phyloP scores from a whole-genome alignment of 1,284 basidiomycete genomes.

The Pseudozyma tsukubaensis region DNA sequence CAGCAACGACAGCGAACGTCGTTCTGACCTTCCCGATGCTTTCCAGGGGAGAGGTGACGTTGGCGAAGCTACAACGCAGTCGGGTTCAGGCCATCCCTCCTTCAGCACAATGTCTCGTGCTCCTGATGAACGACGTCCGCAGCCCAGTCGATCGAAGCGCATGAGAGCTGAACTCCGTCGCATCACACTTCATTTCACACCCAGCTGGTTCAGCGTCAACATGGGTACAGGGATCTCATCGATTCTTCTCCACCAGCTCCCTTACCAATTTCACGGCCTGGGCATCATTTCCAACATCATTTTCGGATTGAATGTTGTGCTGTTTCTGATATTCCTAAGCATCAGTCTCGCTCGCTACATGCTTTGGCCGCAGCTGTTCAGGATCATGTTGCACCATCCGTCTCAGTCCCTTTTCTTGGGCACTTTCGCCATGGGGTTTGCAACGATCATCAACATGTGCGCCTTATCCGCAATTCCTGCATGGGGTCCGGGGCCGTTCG shows the following conservation, averaged over 20 bases:
- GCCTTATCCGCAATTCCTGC: slow-evolving; percentile 69
- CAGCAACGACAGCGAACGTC: too few species aligned
- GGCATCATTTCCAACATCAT: slow-evolving; percentile 71
- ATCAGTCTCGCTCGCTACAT: slow-evolving; percentile 72
- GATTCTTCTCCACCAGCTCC: slow-evolving; percentile 71
- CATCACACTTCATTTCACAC: slow-evolving; percentile 53
- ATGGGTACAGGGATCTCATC: slow-evolving; percentile 72
- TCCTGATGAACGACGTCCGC: too few species aligned
- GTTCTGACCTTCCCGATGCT: too few species aligned
- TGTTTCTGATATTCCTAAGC: slow-evolving; percentile 75
- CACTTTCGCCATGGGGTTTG: slow-evolving; percentile 78
- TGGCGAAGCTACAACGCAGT: too few species aligned
- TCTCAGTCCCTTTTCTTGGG: slow-evolving; percentile 78
- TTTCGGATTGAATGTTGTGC: slow-evolving; percentile 77
- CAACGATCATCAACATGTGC: slow-evolving; percentile 76
- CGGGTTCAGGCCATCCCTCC: too few species aligned
- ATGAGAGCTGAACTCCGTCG: slow-evolving; percentile 26
- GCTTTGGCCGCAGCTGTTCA: slow-evolving; percentile 74
- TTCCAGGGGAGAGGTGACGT: too few species aligned
- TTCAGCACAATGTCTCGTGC: too few species aligned
- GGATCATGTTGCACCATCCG: slow-evolving; percentile 74
- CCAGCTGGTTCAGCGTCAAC: slow-evolving; percentile 56
- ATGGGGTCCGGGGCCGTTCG: slow-evolving; percentile 74
- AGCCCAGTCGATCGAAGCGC: slow-evolving; percentile 12
- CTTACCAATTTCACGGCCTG: slow-evolving; percentile 70